These are phyloP conservation scores for Phyllosticta citribraziliensis DNA, from an alignment of 2,329 filamentous ascomycete species.

Conservation along the genomic window DNA sequence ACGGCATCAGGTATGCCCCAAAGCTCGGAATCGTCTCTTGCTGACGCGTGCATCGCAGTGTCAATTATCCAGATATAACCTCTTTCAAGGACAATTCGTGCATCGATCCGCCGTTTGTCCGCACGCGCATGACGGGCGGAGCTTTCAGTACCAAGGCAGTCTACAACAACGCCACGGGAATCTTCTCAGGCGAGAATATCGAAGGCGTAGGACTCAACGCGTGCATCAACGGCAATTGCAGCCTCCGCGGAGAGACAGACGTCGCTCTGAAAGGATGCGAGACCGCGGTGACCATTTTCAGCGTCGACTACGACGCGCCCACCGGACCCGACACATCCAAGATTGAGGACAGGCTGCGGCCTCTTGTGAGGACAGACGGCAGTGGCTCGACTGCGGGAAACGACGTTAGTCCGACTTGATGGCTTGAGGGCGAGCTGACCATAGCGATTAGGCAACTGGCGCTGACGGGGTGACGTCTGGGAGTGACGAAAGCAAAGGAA, in stretches of 20 bases:
- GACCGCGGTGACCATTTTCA: constrained; percentile 37
- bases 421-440: background rate
- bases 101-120: constrained; percentile 35
- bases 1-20: constrained; percentile 32
- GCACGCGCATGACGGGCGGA: constrained; percentile 41
- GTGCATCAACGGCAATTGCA: constrained; percentile 44
- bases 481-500: background rate
- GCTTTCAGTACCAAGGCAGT: constrained; percentile 39
- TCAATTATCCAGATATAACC: constrained; percentile 41
- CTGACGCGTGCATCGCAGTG: constrained; percentile 12
- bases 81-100: constrained; percentile 30
- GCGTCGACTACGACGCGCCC: constrained; percentile 43
- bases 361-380: background rate
- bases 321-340: constrained; percentile 18
- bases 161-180: constrained; percentile 33
- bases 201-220: constrained; percentile 41
- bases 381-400: background rate
- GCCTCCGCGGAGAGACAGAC: constrained; percentile 41
- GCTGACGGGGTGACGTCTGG: background rate
- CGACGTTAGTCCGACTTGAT: background rate
- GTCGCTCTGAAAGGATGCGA: constrained; percentile 35
- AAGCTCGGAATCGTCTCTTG: background rate
- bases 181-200: constrained; percentile 39
- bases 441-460: background rate
- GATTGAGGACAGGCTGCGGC: constrained; percentile 13